Base-by-base conservation (phyloP, 352 stramenopile genomes). In the Globisporangium acanthophoron region DNA sequence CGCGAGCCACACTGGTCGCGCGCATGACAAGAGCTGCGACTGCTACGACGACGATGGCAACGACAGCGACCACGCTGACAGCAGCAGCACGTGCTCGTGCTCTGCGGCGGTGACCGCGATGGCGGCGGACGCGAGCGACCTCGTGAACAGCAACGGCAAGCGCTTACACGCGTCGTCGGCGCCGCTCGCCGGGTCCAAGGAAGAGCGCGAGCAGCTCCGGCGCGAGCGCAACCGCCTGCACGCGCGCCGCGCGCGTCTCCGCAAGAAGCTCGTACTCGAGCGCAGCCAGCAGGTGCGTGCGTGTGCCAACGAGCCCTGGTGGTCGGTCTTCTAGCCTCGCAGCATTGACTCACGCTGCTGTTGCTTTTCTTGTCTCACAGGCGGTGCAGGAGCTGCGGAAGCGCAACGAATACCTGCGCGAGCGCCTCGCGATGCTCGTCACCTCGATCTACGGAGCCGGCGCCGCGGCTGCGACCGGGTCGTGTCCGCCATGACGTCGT, bases 251-350 rank as follows among this genome's bases (percentile, higher is more conserved):
- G 81, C 81, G 43, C 81, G 78, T 35, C 73, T 89, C 24, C 81
- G 81, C 59, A 91, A 89, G 73, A 91, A 91, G 68, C 68, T 89
- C 63, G 76, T 91, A 54, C 75, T 91, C 16, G 81, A 89, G 65
- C 85, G 80, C 53, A 88, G 74, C 56, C 80, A 87, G 51, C 72
- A 90, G 74, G 78, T 88, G 64, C 51, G 51, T 37, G 24, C 24
- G 24, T 27, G 24, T 27, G 24, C 24, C 24, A 27, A 1, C 24
- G 24, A 27, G 24, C 24, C 24, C 24, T 27, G 24, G 3, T 27
- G 24, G 24, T 27, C 24, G 1, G 24, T 27, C 24, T 27, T 27
- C 24, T 27, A 27, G 24, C 52, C 64, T 66, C 18, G 37, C 1
- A 13, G 11, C 37, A 43, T 43, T 18, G 37, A 43, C 37, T 43